Percentiles rank a stretch among this genome's conserved stretches.
phyloP scores from a whole-genome alignment of 805 yeast genomes.

The Yarrowia sp. region DNA sequence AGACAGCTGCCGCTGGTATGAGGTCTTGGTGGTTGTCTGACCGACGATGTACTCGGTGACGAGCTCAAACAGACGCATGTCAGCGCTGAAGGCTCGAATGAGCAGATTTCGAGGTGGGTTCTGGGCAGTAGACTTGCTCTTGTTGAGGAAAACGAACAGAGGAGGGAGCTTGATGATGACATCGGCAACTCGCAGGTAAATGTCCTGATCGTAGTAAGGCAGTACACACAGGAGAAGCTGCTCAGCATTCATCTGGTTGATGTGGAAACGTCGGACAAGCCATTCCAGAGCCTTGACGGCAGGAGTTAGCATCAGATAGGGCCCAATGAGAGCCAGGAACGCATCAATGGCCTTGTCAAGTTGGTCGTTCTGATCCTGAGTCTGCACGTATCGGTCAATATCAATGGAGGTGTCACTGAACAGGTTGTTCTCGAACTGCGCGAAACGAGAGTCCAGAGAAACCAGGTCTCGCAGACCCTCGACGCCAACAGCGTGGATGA shows the following conservation, averaged over 20 bases:
- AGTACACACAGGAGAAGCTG: constrained; percentile 63
- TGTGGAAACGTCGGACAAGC: constrained; percentile 85
- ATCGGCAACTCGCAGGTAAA: constrained; percentile 72
- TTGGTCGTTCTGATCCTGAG: constrained; percentile 70
- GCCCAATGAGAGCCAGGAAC: constrained; percentile 69
- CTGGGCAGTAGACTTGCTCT: constrained; percentile 60
- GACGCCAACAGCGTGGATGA: constrained; percentile 63
- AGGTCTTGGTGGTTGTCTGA: constrained; percentile 51
- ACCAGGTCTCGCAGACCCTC: constrained; percentile 75
- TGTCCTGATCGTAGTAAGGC: constrained; percentile 73
- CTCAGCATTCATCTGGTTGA: constrained; percentile 79
- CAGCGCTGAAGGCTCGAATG: constrained; percentile 64
- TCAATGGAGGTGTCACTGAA: constrained; percentile 78
- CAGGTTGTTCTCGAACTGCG: constrained; percentile 62
- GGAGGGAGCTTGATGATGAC: constrained; percentile 65
- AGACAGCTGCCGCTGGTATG: constrained; percentile 67
- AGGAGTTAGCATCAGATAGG: constrained; percentile 71
- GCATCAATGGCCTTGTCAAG: constrained; percentile 71
- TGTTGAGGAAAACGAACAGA: constrained; percentile 65
- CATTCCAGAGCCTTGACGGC: constrained; percentile 86
- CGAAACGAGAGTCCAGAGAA: constrained; percentile 70
- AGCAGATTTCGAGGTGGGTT: constrained; percentile 67
- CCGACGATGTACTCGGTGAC: constrained; percentile 55
- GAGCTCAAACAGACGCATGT: constrained; percentile 61
- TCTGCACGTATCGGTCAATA: constrained; percentile 75